Evolutionary conservation across 805 yeast species (phyloP).

Genomic region (Zygoascus flipseniorum): DNA sequence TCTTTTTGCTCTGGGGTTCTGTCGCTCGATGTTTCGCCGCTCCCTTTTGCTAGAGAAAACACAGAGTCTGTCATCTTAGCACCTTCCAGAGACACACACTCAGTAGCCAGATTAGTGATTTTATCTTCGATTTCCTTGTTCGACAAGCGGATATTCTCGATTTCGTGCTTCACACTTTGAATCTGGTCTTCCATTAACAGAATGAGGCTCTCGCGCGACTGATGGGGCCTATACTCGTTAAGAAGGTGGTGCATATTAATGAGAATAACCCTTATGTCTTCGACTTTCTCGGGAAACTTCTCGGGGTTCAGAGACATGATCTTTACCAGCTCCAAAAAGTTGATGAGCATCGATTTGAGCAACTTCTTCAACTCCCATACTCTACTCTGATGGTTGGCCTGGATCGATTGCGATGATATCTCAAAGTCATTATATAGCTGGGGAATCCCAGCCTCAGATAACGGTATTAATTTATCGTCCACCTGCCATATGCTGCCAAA

Average conservation of each 20-base stretch:
- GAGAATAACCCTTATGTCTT: constrained; percentile 67
- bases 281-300: constrained; percentile 53
- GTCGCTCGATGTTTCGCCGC: background rate
- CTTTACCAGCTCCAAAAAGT: constrained; percentile 77
- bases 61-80: background rate
- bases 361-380: constrained; percentile 72
- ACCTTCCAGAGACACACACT: constrained; percentile 8
- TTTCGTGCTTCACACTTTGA: constrained; percentile 17
- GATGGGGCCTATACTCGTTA: constrained; percentile 92
- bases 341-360: constrained; percentile 67
- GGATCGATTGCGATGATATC: constrained; percentile 19
- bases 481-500: constrained; percentile 88
- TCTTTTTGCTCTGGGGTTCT: background rate
- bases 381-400: constrained; percentile 42
- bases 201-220: constrained; percentile 81
- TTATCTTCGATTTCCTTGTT: constrained; percentile 36
- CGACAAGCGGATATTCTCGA: constrained; percentile 30
- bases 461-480: constrained; percentile 63
- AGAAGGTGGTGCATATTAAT: constrained; percentile 87
- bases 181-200: constrained; percentile 65
- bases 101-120: constrained; percentile 29
- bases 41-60: too few relatives aligned
- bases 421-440: constrained; percentile 47
- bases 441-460: constrained; percentile 66
- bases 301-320: constrained; percentile 67